phyloP scores from a whole-genome alignment of 2,329 filamentous ascomycete genomes.

The Pseudopithomyces maydicus region DNA sequence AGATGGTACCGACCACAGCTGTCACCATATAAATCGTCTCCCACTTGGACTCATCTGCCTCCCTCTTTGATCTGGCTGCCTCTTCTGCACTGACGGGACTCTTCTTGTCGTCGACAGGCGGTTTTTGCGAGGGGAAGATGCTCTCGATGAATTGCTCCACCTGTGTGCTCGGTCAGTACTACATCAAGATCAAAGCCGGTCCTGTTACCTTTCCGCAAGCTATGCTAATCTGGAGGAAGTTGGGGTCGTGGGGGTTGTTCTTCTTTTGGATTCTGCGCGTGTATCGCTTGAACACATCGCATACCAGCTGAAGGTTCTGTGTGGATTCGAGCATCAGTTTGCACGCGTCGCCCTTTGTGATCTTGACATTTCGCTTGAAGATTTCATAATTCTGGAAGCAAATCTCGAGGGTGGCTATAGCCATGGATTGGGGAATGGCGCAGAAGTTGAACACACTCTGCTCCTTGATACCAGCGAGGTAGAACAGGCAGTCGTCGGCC shows the following conservation, averaged over 20 bases:
- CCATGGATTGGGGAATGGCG: slow-evolving; percentile 96
- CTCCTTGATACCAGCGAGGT: slow-evolving; percentile 91
- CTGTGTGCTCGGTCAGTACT: slow-evolving; percentile 50
- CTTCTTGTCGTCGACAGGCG: slow-evolving; percentile 52
- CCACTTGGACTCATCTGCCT: slow-evolving; percentile 57
- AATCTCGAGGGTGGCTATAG: slow-evolving; percentile 89
- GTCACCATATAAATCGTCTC: slow-evolving; percentile 67
- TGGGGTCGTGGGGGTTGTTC: slow-evolving; percentile 92
- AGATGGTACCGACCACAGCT: slow-evolving; percentile 70
- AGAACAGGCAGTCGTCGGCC: slow-evolving; percentile 93
- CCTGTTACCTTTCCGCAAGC: slow-evolving; percentile 78
- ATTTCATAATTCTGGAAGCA: slow-evolving; percentile 91
- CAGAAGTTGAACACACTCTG: slow-evolving; percentile 99
- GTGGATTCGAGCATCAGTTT: slow-evolving; percentile 90
- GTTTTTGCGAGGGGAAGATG: slow-evolving; percentile 84
- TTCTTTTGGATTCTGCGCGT: slow-evolving; percentile 84
- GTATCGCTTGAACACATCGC: slow-evolving; percentile 80
- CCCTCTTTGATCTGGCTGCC: slow-evolving; percentile 59
- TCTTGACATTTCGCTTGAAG: slow-evolving; percentile 89
- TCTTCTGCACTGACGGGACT: slow-evolving; percentile 57
- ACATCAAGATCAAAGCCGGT: slow-evolving; percentile 3
- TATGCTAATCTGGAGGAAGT: slow-evolving; percentile 88
- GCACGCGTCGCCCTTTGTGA: slow-evolving; percentile 93
- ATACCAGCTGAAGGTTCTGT: slow-evolving; percentile 82
- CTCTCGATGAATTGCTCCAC: slow-evolving; percentile 96